phyloP scores from a whole-genome alignment of 331 rosid genomes.

The Malus hybrid region DNA sequence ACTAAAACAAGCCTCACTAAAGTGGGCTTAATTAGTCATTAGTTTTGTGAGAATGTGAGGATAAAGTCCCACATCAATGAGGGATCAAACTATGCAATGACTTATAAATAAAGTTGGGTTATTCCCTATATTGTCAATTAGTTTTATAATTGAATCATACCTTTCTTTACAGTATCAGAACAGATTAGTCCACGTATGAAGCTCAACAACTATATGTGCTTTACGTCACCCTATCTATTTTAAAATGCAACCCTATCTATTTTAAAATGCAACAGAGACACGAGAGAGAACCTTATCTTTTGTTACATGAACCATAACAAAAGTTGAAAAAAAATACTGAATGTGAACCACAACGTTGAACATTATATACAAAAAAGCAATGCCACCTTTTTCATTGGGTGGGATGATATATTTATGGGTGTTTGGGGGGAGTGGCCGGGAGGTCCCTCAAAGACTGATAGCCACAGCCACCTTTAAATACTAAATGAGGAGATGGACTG shows the following conservation, averaged over 20 bases:
- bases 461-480: not conserved
- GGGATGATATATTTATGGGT: not conserved
- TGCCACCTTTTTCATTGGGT: slow-evolving; percentile 26
- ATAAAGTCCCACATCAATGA: too few species aligned
- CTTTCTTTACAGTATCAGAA: too few species aligned
- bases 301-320: not conserved
- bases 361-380: slow-evolving; percentile 2
- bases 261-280: not conserved
- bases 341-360: not conserved
- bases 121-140: too few species aligned
- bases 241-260: not conserved
- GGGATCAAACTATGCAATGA: too few species aligned
- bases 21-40: too few species aligned
- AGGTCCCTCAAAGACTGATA: not conserved
- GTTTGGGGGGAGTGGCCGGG: not conserved
- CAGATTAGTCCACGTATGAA: accelerated
- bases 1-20: too few species aligned
- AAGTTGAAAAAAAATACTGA: not conserved
- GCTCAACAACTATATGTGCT: too few species aligned
- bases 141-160: too few species aligned
- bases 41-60: too few species aligned
- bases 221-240: not conserved
- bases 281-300: not conserved
- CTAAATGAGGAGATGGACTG: too few species aligned
- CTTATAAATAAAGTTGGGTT: too few species aligned